Conservation (phyloP, 2,329 filamentous ascomycete species). For the Epichloe coenophiala region DNA sequence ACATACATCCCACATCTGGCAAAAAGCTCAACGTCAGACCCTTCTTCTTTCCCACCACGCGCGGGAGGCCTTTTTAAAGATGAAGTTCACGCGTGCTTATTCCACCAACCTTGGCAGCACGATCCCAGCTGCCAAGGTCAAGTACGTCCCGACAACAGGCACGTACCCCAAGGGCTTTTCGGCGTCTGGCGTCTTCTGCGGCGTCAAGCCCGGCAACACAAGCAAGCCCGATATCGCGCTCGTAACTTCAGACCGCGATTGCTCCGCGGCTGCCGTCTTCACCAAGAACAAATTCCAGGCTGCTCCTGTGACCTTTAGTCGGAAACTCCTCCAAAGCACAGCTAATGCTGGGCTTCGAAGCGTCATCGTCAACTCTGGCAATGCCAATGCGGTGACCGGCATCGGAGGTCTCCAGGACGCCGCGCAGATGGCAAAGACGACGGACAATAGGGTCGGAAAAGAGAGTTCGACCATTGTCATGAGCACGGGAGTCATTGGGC, state of each 20-base stretch:
- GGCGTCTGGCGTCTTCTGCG: constrained; percentile 76
- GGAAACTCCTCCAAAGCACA: constrained; percentile 53
- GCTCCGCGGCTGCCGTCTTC: constrained; percentile 81
- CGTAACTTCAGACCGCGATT: constrained; percentile 74
- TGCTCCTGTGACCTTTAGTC: constrained; percentile 79
- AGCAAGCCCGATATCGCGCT: constrained; percentile 83
- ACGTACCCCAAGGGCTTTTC: constrained; percentile 85
- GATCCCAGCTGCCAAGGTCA: constrained; percentile 69
- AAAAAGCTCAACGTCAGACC: neutral
- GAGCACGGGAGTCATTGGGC: constrained; percentile 96
- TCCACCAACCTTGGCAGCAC: constrained; percentile 17
- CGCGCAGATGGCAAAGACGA: constrained; percentile 63
- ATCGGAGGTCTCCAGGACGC: constrained; percentile 83
- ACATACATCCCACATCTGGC: neutral
- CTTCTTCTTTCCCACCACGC: constrained; percentile 5
- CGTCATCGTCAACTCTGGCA: constrained; percentile 88
- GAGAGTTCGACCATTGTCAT: constrained; percentile 69
- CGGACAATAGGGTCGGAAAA: constrained; percentile 48
- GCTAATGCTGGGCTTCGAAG: constrained; percentile 59
- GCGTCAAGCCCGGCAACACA: constrained; percentile 87
- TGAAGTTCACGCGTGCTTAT: constrained; percentile 23
- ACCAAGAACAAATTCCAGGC: constrained; percentile 98
- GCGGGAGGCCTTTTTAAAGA: constrained; percentile 7
- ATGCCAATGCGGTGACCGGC: constrained; percentile 93
- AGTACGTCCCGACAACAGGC: constrained; percentile 75